A percentile compares a stretch with the other conserved stretches of the same genome.
Conservation (phyloP, 768 basidiomycete species). For the Mycena galericulata region DNA sequence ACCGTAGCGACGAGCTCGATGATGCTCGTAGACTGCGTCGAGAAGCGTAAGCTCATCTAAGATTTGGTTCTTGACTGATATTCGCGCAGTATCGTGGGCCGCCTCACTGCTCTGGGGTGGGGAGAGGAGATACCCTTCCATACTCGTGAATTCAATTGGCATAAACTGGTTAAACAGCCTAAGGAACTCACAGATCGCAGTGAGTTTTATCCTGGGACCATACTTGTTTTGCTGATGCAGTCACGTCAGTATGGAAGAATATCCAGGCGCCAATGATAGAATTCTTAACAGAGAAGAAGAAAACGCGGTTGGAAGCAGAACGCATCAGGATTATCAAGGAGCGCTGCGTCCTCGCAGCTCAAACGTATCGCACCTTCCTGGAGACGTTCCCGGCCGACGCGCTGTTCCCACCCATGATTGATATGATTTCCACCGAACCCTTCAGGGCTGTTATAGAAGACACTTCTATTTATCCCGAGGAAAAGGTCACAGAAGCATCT, state of each 20-base stretch:
- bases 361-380: background rate
- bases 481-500: constrained; percentile 23
- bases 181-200: constrained; percentile 28
- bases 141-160: background rate
- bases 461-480: constrained; percentile 19
- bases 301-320: background rate
- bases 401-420: constrained; percentile 3
- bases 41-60: constrained; percentile 7
- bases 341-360: constrained; percentile 12
- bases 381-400: background rate
- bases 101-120: constrained; percentile 24
- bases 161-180: constrained; percentile 28
- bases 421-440: constrained; percentile 14
- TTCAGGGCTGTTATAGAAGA: constrained; percentile 26
- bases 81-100: constrained; percentile 14
- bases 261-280: constrained; percentile 23
- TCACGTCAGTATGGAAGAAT: constrained; percentile 29
- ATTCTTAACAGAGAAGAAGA: constrained; percentile 16
- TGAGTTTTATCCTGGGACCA: background rate
- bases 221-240: background rate
- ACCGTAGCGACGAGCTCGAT: constrained; percentile 20
- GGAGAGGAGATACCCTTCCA: constrained; percentile 14
- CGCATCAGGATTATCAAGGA: background rate
- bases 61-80: background rate
- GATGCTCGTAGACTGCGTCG: constrained; percentile 17